Conservation (phyloP, 768 basidiomycete genomes). For the Auriscalpium vulgare region DNA sequence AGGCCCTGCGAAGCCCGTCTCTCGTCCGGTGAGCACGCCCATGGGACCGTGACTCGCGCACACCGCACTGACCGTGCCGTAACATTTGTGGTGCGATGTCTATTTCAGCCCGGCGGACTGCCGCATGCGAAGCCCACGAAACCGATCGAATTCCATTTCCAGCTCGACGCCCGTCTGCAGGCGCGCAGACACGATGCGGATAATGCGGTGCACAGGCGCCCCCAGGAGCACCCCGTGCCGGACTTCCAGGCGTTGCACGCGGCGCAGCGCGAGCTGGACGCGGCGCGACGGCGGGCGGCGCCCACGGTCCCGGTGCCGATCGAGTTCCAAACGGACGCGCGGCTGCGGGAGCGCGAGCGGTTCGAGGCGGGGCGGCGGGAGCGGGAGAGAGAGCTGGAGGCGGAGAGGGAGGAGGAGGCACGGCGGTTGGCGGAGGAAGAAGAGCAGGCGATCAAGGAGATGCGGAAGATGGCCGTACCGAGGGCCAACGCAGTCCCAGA, state of each 20-base stretch:
- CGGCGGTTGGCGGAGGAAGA: slow-evolving; percentile 45
- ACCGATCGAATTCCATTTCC: slow-evolving; percentile 46
- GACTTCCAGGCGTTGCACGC: slow-evolving; percentile 51
- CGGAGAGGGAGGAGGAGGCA: slow-evolving; percentile 37
- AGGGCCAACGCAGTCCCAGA: slow-evolving; percentile 67
- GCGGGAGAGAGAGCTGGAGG: slow-evolving; percentile 47
- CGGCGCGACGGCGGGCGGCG: slow-evolving; percentile 37
- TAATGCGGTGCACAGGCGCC: slow-evolving; percentile 4
- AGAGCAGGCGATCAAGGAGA: slow-evolving; percentile 50
- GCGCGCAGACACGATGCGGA: slow-evolving; percentile 32
- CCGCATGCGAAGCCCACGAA: slow-evolving; percentile 21
- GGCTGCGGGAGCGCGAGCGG: slow-evolving; percentile 53
- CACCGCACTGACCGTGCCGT: background rate
- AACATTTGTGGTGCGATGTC: background rate
- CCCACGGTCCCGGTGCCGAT: slow-evolving; percentile 42
- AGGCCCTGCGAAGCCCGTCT: too few species aligned
- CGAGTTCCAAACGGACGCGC: slow-evolving; percentile 43
- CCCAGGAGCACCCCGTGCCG: slow-evolving; percentile 31
- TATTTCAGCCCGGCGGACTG: background rate
- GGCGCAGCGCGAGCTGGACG: slow-evolving; percentile 29
- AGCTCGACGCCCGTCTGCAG: slow-evolving; percentile 40
- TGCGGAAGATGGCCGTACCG: slow-evolving; percentile 56
- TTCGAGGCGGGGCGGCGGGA: slow-evolving; percentile 53
- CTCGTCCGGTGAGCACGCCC: background rate
- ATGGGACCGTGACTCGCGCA: background rate